phyloP scores from a whole-genome alignment of 208 protist species.

The Trypanosoma avium region DNA sequence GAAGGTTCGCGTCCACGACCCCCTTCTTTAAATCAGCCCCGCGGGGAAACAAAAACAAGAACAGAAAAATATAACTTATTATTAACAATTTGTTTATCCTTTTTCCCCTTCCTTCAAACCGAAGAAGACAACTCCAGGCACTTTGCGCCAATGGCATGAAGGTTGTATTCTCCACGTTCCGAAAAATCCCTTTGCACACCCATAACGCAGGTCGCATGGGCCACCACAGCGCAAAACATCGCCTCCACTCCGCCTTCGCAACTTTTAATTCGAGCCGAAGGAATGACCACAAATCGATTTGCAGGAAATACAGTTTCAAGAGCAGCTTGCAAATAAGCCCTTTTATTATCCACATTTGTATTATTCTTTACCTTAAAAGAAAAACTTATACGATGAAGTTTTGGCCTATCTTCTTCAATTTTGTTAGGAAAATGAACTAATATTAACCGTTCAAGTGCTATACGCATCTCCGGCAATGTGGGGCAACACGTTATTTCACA shows the following conservation, averaged over 20 bases:
- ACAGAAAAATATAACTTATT: neutral
- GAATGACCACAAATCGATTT: slow-evolving; percentile 79
- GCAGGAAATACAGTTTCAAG: slow-evolving; percentile 57
- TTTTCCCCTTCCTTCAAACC: too few relatives aligned
- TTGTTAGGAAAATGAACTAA: slow-evolving; percentile 47
- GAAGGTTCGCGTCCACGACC: too few relatives aligned
- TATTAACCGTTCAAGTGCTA: slow-evolving; percentile 48
- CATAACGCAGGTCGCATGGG: slow-evolving; percentile 78
- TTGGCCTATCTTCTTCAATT: neutral
- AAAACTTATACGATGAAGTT: slow-evolving; percentile 28
- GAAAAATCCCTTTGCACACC: slow-evolving; percentile 57
- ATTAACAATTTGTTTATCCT: too few relatives aligned
- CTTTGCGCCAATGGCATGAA: slow-evolving; percentile 60
- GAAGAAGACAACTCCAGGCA: slow-evolving; percentile 54
- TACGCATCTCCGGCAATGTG: slow-evolving; percentile 70
- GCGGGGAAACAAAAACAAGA: too few relatives aligned
- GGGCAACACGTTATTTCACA: slow-evolving; percentile 85
- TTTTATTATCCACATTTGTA: slow-evolving; percentile 71
- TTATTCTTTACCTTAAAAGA: slow-evolving; percentile 85
- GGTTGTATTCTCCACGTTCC: slow-evolving; percentile 58
- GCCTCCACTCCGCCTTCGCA: slow-evolving; percentile 31
- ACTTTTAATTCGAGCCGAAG: slow-evolving; percentile 23
- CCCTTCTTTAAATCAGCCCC: too few relatives aligned
- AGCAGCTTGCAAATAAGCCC: slow-evolving; percentile 38
- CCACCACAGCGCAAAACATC: slow-evolving; percentile 50